These are phyloP conservation scores for Alternaria solani DNA, from an alignment of 2,329 filamentous ascomycete genomes.

Conservation along the genomic window DNA sequence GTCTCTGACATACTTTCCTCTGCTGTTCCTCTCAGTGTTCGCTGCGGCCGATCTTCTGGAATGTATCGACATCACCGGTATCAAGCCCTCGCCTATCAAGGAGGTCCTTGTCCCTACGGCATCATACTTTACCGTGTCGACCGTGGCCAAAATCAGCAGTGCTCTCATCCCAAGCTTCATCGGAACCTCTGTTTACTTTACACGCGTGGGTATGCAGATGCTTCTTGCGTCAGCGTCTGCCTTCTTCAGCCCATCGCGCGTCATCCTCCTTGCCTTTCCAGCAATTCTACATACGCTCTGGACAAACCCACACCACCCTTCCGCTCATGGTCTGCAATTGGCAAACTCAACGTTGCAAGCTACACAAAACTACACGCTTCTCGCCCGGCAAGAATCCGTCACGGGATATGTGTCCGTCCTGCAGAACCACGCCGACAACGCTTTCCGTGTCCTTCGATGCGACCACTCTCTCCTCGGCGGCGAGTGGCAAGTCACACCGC, in stretches of 20 bases:
- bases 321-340: slow-evolving; percentile 64
- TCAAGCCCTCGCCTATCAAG: slow-evolving; percentile 65
- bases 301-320: slow-evolving; percentile 77
- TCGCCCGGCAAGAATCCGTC: slow-evolving; percentile 83
- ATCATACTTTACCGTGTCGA: slow-evolving; percentile 71
- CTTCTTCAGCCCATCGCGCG: slow-evolving; percentile 71
- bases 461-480: slow-evolving; percentile 95
- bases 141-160: slow-evolving; percentile 53
- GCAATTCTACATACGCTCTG: slow-evolving; percentile 75
- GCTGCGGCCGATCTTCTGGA: slow-evolving; percentile 65
- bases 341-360: slow-evolving; percentile 71
- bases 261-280: slow-evolving; percentile 72
- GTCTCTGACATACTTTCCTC: slow-evolving; percentile 69
- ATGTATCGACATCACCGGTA: slow-evolving; percentile 62
- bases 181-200: slow-evolving; percentile 70
- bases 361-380: slow-evolving; percentile 72
- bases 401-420: slow-evolving; percentile 94
- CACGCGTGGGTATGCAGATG: slow-evolving; percentile 76
- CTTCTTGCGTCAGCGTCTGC: slow-evolving; percentile 71
- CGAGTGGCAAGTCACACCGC: slow-evolving; percentile 75
- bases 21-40: slow-evolving; percentile 53
- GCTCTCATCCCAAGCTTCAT: slow-evolving; percentile 60
- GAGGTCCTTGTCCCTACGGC: slow-evolving; percentile 72
- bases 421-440: slow-evolving; percentile 70
- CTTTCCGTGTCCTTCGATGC: slow-evolving; percentile 85